Evolutionary conservation across 768 basidiomycete genomes (phyloP).

Genomic region (Lactifluus piperatus): DNA sequence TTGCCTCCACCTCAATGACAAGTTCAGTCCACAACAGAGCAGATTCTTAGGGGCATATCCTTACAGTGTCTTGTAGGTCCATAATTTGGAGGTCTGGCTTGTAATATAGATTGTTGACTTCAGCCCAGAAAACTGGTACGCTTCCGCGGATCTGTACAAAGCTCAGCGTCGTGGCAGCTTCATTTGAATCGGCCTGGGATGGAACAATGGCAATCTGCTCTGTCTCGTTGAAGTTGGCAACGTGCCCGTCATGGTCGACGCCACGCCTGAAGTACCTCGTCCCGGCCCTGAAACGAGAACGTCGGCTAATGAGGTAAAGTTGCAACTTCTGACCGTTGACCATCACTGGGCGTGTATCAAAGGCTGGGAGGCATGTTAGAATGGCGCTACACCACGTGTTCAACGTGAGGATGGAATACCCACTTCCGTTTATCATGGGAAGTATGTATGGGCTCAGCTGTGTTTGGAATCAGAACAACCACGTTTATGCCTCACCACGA

Average conservation of each 20-base stretch:
- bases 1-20: slow-evolving; percentile 50
- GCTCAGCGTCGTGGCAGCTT: slow-evolving; percentile 56
- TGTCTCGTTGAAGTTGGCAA: slow-evolving; percentile 97
- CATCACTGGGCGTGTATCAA: slow-evolving; percentile 69
- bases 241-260: slow-evolving; percentile 80
- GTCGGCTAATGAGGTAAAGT: slow-evolving; percentile 84
- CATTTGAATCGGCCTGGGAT: slow-evolving; percentile 38
- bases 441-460: slow-evolving; percentile 86
- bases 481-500: not conserved
- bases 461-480: slow-evolving; percentile 16
- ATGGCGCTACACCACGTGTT: not conserved
- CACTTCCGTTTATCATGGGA: slow-evolving; percentile 92
- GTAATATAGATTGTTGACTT: slow-evolving; percentile 90
- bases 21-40: slow-evolving; percentile 10
- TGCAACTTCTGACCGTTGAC: slow-evolving; percentile 75
- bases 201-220: slow-evolving; percentile 88
- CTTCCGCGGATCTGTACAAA: slow-evolving; percentile 94
- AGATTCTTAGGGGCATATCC: slow-evolving; percentile 21
- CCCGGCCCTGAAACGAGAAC: slow-evolving; percentile 89
- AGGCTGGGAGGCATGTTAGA: slow-evolving; percentile 42
- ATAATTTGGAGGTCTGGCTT: slow-evolving; percentile 96
- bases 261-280: slow-evolving; percentile 97
- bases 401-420: slow-evolving; percentile 29
- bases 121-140: slow-evolving; percentile 92
- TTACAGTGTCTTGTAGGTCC: slow-evolving; percentile 81